Conservation (phyloP, 305 asterid species). For the Stenogyne calaminthoides region DNA sequence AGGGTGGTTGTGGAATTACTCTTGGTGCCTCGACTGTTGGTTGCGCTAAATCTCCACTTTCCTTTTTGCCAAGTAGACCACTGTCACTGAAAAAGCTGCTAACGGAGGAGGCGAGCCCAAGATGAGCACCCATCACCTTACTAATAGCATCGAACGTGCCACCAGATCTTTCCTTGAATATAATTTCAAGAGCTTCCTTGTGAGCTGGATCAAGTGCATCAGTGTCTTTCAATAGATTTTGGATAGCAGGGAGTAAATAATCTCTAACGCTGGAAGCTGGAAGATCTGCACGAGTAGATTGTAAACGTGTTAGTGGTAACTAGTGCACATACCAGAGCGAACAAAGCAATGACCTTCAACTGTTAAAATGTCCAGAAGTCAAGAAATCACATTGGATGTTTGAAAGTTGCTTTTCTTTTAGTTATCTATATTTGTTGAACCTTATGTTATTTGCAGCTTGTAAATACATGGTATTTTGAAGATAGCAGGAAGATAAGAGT, state of each 20-base stretch:
- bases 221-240: constrained; percentile 77
- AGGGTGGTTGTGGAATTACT: constrained; percentile 42
- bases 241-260: constrained; percentile 87
- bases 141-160: constrained; percentile 81
- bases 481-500: not conserved
- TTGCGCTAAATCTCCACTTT: constrained; percentile 49
- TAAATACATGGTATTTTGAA: not conserved
- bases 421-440: not conserved
- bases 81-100: constrained; percentile 90
- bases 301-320: not conserved
- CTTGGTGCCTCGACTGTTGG: constrained; percentile 41
- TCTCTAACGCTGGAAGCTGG: constrained; percentile 72
- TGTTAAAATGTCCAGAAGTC: not conserved
- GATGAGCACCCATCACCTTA: constrained; percentile 96
- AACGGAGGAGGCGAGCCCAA: constrained; percentile 82
- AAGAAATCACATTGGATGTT: not conserved
- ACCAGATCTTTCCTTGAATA: constrained; percentile 88
- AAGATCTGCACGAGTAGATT: constrained; percentile 58
- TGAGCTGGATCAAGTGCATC: constrained; percentile 99
- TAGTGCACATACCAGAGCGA: not conserved
- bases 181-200: constrained; percentile 96
- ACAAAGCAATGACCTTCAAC: not conserved
- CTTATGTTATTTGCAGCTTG: not conserved
- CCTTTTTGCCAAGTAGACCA: constrained; percentile 82
- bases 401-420: not conserved